Percentiles rank a stretch among this genome's conserved stretches.
These are phyloP conservation scores for Chenopodium berlandieri DNA, from an alignment of 148 eudicot species.

Conservation along the genomic window DNA sequence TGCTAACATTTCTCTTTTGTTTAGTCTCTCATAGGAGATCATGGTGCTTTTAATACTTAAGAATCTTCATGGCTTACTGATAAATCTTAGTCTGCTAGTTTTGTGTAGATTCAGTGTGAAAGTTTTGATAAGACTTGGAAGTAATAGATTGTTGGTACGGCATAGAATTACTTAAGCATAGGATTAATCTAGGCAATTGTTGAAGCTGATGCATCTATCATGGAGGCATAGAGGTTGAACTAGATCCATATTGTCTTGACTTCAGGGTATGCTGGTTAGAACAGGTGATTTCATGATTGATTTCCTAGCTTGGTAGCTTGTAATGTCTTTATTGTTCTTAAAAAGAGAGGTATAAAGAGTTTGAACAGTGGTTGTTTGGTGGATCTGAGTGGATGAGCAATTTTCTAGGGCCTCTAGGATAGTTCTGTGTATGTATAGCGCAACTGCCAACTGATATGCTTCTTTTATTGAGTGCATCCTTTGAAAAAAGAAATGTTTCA, in stretches of 20 bases:
- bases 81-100: not conserved
- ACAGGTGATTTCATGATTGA: not conserved
- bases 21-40: not conserved
- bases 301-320: not conserved
- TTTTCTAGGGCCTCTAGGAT: not conserved
- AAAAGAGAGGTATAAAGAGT: not conserved
- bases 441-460: not conserved
- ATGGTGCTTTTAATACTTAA: not conserved
- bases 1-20: not conserved
- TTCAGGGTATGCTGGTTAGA: not conserved
- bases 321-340: not conserved
- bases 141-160: not conserved
- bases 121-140: not conserved
- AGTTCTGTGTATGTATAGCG: not conserved
- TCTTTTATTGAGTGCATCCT: not conserved
- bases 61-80: not conserved
- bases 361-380: not conserved
- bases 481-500: not conserved
- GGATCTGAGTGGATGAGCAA: not conserved
- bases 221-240: not conserved
- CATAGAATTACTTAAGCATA: not conserved
- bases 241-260: not conserved
- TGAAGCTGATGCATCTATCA: not conserved
- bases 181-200: not conserved
- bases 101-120: not conserved